A percentile compares a stretch with the other conserved stretches of the same genome.
phyloP scores from a whole-genome alignment of 106 monocot genomes.

The Acorus gramineus region DNA sequence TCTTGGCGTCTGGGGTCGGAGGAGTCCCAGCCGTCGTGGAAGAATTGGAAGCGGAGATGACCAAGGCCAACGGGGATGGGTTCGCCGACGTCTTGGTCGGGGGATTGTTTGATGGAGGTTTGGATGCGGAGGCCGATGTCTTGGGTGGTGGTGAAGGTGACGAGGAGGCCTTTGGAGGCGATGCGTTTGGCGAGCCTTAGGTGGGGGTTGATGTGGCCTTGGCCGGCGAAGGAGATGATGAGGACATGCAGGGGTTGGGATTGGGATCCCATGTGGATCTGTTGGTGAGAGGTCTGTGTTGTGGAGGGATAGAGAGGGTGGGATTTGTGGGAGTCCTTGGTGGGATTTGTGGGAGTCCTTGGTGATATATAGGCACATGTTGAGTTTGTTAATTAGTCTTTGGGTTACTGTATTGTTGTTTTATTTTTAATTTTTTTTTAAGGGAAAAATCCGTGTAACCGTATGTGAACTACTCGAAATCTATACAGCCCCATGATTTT shows the following conservation, averaged over 20 bases:
- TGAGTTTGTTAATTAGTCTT: too few relatives aligned
- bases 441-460: too few relatives aligned
- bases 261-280: too few relatives aligned
- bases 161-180: constrained; percentile 59
- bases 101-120: constrained; percentile 10
- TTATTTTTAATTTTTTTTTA: too few relatives aligned
- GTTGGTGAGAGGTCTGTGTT: too few relatives aligned
- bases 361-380: too few relatives aligned
- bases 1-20: constrained; percentile 8
- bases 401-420: too few relatives aligned
- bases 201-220: constrained; percentile 73
- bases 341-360: too few relatives aligned
- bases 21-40: constrained; percentile 21
- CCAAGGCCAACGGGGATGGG: constrained; percentile 41
- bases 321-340: too few relatives aligned
- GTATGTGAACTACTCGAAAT: too few relatives aligned
- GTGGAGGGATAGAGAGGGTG: too few relatives aligned
- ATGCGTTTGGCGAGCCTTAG: constrained; percentile 63
- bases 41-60: constrained; percentile 66
- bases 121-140: constrained; percentile 25
- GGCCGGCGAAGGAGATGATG: constrained; percentile 49
- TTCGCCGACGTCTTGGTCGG: background rate
- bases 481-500: too few relatives aligned
- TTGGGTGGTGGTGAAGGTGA: constrained; percentile 47
- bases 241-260: constrained; percentile 25